Conservation (phyloP, 1,284 basidiomycete genomes). For the Cutaneotrichosporon arboriforme region DNA sequence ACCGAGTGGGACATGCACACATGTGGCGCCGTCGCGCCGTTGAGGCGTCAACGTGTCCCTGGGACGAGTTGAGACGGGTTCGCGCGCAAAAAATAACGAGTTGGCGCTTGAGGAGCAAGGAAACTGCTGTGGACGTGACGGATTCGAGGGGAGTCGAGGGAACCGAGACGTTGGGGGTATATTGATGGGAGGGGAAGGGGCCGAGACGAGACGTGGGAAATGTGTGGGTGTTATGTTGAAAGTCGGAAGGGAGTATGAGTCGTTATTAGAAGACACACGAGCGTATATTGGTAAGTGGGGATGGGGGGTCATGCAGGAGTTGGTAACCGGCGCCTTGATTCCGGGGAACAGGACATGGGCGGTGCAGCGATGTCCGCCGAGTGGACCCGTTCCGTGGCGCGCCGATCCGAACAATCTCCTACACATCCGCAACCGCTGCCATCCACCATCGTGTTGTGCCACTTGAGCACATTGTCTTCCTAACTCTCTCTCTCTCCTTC, state of each 20-base stretch:
- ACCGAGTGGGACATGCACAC: not conserved
- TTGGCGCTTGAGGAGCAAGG: slow-evolving; percentile 1
- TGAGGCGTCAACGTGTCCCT: not conserved
- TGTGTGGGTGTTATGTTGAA: not conserved
- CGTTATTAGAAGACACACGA: not conserved
- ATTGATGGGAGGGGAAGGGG: not conserved
- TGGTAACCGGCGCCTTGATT: slow-evolving; percentile 15
- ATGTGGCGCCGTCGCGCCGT: not conserved
- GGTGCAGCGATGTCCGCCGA: slow-evolving; percentile 21
- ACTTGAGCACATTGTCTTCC: not conserved
- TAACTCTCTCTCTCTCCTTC: slow-evolving; percentile 1
- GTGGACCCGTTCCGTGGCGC: slow-evolving; percentile 17
- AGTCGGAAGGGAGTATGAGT: not conserved
- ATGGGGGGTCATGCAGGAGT: slow-evolving; percentile 4
- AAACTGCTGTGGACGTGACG: not conserved
- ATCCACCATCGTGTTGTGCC: slow-evolving; percentile 13
- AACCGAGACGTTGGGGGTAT: slow-evolving; percentile 1
- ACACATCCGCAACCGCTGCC: slow-evolving; percentile 23
- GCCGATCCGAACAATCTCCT: slow-evolving; percentile 17
- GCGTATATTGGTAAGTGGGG: not conserved
- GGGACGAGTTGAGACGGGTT: not conserved
- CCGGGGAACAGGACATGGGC: slow-evolving; percentile 15
- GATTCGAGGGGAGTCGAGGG: slow-evolving; percentile 3
- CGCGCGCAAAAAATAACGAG: not conserved
- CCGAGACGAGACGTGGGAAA: not conserved